Percentiles rank a stretch among this genome's conserved stretches.
Conservation (phyloP, 192 early-diverging fungal species). For the Spizellomyces sp. region DNA sequence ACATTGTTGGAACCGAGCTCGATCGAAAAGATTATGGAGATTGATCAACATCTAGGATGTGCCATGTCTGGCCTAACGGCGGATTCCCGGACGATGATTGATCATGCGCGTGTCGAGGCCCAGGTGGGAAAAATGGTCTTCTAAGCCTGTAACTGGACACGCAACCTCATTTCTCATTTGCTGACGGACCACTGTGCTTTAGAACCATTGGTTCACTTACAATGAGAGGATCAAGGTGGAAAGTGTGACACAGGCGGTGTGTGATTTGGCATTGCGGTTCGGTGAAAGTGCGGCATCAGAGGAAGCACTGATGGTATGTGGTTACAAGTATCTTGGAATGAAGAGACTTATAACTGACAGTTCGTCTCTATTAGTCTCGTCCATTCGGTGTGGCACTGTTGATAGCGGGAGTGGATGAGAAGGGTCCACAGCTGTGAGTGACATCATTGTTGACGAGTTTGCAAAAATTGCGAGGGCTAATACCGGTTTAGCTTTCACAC, state of each 20-base stretch:
- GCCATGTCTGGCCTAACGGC: constrained; percentile 97
- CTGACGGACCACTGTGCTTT: constrained; percentile 18
- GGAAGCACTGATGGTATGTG: constrained; percentile 90
- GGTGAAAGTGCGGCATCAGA: constrained; percentile 96
- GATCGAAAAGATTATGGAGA: constrained; percentile 98
- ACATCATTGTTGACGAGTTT: neutral
- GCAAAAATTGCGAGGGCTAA: neutral
- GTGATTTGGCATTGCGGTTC: constrained; percentile 95
- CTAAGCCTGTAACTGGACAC: neutral
- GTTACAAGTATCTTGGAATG: neutral
- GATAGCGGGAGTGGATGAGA: constrained; percentile 97
- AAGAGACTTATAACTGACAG: neutral
- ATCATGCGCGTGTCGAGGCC: constrained; percentile 94
- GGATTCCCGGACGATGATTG: constrained; percentile 97
- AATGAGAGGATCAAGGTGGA: constrained; percentile 95
- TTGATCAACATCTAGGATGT: constrained; percentile 92
- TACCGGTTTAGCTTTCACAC: constrained; percentile 73
- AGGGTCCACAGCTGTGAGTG: constrained; percentile 93
- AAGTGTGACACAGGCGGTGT: constrained; percentile 96
- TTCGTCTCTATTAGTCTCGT: constrained; percentile 66
- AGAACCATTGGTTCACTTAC: constrained; percentile 94
- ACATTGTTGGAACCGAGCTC: constrained; percentile 89
- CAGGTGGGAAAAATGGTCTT: constrained; percentile 60
- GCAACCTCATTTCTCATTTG: neutral
- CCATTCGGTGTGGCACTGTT: constrained; percentile 99